Conservation (phyloP, 208 protist genomes). For the Angomonas ambiguus region DNA sequence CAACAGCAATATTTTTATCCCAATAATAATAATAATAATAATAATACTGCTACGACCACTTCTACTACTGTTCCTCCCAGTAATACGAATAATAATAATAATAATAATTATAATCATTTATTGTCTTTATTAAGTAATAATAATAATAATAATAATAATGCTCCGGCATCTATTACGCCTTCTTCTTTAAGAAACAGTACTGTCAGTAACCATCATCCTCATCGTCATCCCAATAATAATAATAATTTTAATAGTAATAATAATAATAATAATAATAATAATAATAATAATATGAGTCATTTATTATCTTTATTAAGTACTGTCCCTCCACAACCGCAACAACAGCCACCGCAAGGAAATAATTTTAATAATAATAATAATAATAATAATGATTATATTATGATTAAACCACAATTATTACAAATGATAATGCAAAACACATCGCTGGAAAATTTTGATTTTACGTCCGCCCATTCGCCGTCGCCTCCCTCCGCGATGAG, state of each 20-base stretch:
- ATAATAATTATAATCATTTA: slow-evolving; percentile 3
- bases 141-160: slow-evolving; percentile 6
- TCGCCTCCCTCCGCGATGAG: slow-evolving; percentile 9
- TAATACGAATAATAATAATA: slow-evolving; percentile 3
- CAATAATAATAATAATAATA: slow-evolving; percentile 11
- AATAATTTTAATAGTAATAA: neutral
- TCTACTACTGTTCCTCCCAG: neutral
- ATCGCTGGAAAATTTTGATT: neutral
- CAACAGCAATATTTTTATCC: neutral
- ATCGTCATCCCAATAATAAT: neutral
- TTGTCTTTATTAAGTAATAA: neutral
- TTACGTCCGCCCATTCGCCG: neutral
- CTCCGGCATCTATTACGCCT: too few relatives aligned
- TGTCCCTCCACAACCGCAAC: neutral
- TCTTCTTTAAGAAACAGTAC: neutral
- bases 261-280: too few relatives aligned
- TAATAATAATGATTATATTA: neutral
- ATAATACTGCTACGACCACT: neutral
- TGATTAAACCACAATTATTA: slow-evolving; percentile 15
- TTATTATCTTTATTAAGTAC: too few relatives aligned
- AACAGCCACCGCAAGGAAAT: neutral
- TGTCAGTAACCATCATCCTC: neutral
- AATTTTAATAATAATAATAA: too few relatives aligned
- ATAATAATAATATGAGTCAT: too few relatives aligned
- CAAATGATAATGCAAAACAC: slow-evolving; percentile 9